These are phyloP conservation scores for Auricularia cornea DNA, from an alignment of 768 basidiomycete genomes.

Conservation along the genomic window DNA sequence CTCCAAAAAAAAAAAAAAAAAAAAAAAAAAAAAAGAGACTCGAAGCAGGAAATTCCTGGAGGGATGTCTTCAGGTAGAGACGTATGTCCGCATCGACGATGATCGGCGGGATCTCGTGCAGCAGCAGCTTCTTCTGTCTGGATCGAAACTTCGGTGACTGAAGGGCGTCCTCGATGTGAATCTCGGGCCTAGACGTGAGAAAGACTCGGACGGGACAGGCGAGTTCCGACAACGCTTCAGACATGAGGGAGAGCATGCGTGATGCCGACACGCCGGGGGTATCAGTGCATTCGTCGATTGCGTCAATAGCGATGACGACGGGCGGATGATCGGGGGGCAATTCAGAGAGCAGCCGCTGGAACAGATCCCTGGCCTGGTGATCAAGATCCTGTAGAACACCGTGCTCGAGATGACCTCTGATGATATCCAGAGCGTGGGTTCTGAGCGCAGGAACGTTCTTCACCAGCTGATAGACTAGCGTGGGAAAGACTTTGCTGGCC, in stretches of 20 bases:
- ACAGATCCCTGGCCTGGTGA: not conserved
- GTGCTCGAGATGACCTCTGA: not conserved
- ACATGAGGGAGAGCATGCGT: not conserved
- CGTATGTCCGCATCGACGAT: not conserved
- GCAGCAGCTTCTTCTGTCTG: no score
- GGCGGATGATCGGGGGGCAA: not conserved
- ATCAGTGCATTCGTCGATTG: no score
- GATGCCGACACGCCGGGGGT: not conserved
- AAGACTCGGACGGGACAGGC: conserved; percentile 11
- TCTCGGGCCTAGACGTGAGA: conserved; percentile 13
- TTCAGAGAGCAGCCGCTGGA: not conserved
- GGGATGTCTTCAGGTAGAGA: not conserved
- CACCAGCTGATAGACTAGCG: not conserved
- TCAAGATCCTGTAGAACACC: not conserved
- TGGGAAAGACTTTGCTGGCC: not conserved
- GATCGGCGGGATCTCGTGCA: not conserved
- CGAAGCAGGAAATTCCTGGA: not conserved
- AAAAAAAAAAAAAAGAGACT: no score
- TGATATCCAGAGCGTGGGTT: not conserved
- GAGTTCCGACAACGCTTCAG: not conserved
- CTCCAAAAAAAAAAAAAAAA: no score
- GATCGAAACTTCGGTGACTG: not conserved
- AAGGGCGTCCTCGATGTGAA: conserved; percentile 9
- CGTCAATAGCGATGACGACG: no score
- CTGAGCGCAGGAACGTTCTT: not conserved